Conservation (phyloP, 768 basidiomycete genomes). For the Mycena metata region DNA sequence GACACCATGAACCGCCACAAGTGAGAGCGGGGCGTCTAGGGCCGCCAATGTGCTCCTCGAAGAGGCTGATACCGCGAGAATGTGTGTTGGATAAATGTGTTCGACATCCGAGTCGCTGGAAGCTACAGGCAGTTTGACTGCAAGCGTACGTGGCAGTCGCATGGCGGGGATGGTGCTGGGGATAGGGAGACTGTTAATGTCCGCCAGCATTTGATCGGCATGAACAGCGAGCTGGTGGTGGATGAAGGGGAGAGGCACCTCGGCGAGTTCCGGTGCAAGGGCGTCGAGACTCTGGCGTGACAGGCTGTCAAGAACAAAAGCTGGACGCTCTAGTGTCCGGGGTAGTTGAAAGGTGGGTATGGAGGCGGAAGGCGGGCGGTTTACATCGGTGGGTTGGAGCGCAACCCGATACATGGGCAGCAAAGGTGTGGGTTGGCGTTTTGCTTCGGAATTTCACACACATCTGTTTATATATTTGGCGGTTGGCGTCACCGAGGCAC, state of each 20-base stretch:
- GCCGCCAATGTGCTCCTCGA: background rate
- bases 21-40: conserved; percentile 4
- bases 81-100: conserved; percentile 22
- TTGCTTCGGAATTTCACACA: background rate
- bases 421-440: background rate
- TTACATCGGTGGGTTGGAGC: background rate
- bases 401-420: background rate
- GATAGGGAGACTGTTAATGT: background rate
- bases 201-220: conserved; percentile 4
- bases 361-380: background rate
- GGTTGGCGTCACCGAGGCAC: background rate
- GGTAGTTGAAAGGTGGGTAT: background rate
- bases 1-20: conserved; percentile 57
- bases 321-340: conserved; percentile 18
- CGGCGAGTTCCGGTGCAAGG: conserved; percentile 57
- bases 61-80: conserved; percentile 6
- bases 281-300: conserved; percentile 55
- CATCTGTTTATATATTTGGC: background rate
- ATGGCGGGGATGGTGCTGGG: background rate
- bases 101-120: background rate
- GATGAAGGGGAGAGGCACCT: conserved; percentile 61
- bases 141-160: background rate
- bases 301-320: conserved; percentile 40
- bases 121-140: background rate
- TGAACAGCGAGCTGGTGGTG: conserved; percentile 42